Conservation (phyloP, 768 basidiomycete genomes). For the Grammothele lineata region DNA sequence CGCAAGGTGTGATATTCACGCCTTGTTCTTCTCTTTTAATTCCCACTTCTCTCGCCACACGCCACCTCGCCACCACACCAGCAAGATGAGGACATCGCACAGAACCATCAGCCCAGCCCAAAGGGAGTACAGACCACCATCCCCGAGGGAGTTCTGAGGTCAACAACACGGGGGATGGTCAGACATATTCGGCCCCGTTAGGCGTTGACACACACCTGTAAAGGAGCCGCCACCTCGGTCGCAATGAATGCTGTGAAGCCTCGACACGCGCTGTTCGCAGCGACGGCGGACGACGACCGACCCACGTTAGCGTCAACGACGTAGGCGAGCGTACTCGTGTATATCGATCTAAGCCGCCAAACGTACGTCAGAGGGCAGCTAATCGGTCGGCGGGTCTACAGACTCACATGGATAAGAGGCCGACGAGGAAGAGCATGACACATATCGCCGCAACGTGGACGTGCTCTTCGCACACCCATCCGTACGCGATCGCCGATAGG, state of each 20-base stretch:
- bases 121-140: constrained; percentile 76
- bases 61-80: constrained; percentile 56
- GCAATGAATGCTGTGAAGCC: constrained; percentile 65
- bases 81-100: constrained; percentile 50
- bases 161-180: not conserved
- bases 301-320: constrained; percentile 85
- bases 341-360: constrained; percentile 41
- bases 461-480: constrained; percentile 66
- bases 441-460: constrained; percentile 65
- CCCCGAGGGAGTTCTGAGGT: constrained; percentile 61
- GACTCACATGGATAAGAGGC: constrained; percentile 70
- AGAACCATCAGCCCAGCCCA: constrained; percentile 52
- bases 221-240: constrained; percentile 68
- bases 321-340: constrained; percentile 73
- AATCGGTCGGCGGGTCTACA: too few relatives aligned
- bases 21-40: constrained; percentile 39
- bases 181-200: not conserved
- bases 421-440: constrained; percentile 65
- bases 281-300: constrained; percentile 69
- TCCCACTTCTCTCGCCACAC: constrained; percentile 54
- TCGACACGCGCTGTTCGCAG: constrained; percentile 73
- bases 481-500: constrained; percentile 60
- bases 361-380: not conserved
- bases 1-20: too few relatives aligned
- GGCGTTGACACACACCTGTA: constrained; percentile 55